Percentiles rank a stretch among this genome's conserved stretches.
Conservation (phyloP, 2,329 filamentous ascomycete genomes). For the Fusarium devonianum region DNA sequence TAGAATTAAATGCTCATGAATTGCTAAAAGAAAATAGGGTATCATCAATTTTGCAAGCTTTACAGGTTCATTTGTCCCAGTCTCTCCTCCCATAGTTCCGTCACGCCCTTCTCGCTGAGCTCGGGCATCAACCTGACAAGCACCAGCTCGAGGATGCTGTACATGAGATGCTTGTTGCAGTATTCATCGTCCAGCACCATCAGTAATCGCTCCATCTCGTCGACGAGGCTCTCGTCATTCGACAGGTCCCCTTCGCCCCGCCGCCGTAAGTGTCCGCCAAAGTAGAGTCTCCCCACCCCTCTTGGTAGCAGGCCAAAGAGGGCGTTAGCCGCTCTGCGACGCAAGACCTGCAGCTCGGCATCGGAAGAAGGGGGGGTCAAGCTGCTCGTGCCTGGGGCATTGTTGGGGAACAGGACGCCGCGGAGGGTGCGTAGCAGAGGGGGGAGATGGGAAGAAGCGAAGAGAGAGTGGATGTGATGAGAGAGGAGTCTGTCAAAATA, state of each 20-base stretch:
- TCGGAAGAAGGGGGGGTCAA: conserved; percentile 67
- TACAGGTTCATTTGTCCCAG: conserved; percentile 49
- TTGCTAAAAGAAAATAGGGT: conserved; percentile 26
- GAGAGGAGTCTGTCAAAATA: conserved; percentile 62
- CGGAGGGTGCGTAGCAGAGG: conserved; percentile 74
- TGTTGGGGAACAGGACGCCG: conserved; percentile 85
- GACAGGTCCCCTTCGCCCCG: conserved; percentile 33
- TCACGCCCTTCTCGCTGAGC: conserved; percentile 73
- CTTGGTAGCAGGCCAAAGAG: conserved; percentile 58
- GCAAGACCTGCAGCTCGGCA: conserved; percentile 67
- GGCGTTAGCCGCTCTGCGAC: conserved; percentile 70
- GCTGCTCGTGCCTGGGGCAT: conserved; percentile 71
- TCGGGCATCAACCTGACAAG: conserved; percentile 87
- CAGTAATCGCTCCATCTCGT: conserved; percentile 71
- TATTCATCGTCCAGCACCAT: conserved; percentile 82
- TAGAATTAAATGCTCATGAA: conserved; percentile 3
- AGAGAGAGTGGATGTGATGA: conserved; percentile 62
- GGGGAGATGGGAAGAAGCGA: conserved; percentile 71
- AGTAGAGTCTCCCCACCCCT: conserved; percentile 58
- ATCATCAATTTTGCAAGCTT: conserved; percentile 22
- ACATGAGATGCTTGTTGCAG: conserved; percentile 92
- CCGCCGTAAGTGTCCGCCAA: conserved; percentile 50
- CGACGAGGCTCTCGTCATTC: conserved; percentile 54
- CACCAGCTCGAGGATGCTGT: conserved; percentile 80
- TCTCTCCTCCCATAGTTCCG: conserved; percentile 77